Conservation (phyloP, 192 early-diverging fungal species). For the Backusella psychrophila region DNA sequence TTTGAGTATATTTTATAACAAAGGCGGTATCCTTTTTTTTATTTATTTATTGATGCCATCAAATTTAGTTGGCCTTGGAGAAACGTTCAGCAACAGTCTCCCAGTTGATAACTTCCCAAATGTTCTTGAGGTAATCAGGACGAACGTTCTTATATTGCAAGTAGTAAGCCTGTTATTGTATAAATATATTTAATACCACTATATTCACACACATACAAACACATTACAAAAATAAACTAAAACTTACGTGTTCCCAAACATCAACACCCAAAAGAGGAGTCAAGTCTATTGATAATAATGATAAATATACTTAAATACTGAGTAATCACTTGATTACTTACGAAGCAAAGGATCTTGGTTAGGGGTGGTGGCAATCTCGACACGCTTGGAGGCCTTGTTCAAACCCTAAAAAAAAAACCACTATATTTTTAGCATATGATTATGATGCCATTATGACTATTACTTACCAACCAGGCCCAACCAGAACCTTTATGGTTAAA, state of each 20-base stretch:
- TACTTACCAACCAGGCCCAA: conserved; percentile 90
- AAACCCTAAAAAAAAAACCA: conserved; percentile 52
- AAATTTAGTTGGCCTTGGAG: conserved; percentile 59
- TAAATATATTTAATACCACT: conserved; percentile 8
- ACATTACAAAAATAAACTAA: background rate
- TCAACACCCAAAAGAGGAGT: conserved; percentile 89
- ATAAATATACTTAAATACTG: background rate
- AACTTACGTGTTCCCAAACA: conserved; percentile 87
- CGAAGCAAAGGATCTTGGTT: conserved; percentile 83
- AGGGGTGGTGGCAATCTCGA: conserved; percentile 85
- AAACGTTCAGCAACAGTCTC: conserved; percentile 89
- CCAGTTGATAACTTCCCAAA: conserved; percentile 98
- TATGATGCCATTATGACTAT: background rate
- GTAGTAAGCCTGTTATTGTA: conserved; percentile 75
- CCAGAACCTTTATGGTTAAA: conserved; percentile 58
- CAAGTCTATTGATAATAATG: conserved; percentile 46
- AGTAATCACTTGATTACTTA: conserved; percentile 5
- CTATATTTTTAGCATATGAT: background rate
- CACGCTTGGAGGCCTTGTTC: conserved; percentile 69
- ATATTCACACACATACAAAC: background rate
- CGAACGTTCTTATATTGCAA: conserved; percentile 97
- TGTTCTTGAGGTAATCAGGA: conserved; percentile 93
- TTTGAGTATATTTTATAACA: background rate
- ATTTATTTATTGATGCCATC: too few relatives aligned
- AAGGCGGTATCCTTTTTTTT: background rate